Conservation (phyloP, 2,329 filamentous ascomycete species). For the Claviceps humidiphila region DNA sequence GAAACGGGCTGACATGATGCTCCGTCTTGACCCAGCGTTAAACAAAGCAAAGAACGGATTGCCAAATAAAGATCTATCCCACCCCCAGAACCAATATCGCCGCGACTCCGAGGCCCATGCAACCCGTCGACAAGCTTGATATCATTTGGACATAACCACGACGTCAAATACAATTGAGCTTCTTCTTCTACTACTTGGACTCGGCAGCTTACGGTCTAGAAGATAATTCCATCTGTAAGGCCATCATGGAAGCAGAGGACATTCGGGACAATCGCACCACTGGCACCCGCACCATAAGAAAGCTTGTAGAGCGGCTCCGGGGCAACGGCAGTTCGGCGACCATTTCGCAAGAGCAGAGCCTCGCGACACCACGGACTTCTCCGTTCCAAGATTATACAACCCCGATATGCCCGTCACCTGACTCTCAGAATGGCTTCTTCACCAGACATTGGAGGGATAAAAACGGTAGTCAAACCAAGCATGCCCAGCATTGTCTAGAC, state of each 20-base stretch:
- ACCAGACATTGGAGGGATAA: neutral
- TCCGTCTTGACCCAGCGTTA: neutral
- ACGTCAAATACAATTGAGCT: too few relatives aligned
- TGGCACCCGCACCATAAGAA: conserved; percentile 2
- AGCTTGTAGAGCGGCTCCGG: conserved; percentile 9
- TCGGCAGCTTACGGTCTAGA: neutral
- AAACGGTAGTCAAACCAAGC: neutral
- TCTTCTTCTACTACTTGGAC: too few relatives aligned
- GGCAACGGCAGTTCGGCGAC: conserved; percentile 4
- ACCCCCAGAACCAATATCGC: neutral
- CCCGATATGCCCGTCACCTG: neutral
- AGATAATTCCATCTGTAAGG: neutral
- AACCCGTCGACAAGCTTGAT: too few relatives aligned
- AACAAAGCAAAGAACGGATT: neutral
- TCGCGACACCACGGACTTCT: neutral
- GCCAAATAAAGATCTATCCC: neutral
- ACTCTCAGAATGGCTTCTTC: neutral
- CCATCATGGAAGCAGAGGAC: neutral
- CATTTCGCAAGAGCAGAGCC: neutral
- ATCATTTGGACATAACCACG: too few relatives aligned
- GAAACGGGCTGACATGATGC: neutral
- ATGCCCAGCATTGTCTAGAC: conserved; percentile 11
- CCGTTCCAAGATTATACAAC: neutral
- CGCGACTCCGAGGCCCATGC: neutral
- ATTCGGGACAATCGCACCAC: neutral